phyloP scores from a whole-genome alignment of 441 rosid species.

The Erodium trifolium region DNA sequence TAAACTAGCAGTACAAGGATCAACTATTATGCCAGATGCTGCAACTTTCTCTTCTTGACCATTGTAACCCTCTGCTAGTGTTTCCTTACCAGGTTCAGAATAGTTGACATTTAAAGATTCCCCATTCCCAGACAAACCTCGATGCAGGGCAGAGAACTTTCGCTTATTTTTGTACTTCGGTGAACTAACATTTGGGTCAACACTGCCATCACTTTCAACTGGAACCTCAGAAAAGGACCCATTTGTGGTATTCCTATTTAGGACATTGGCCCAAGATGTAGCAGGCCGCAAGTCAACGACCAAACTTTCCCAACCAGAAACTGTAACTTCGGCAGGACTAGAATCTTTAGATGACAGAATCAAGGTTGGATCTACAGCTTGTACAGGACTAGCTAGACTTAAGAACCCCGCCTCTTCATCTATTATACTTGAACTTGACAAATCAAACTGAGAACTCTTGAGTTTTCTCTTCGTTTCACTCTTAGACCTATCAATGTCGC shows the following conservation, averaged over 20 bases:
- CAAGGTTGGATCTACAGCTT: constrained; percentile 29
- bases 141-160: constrained; percentile 25
- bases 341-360: constrained; percentile 24
- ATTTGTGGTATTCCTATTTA: constrained; percentile 8
- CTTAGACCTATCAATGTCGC: constrained; percentile 19
- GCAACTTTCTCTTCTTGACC: constrained; percentile 25
- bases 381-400: constrained; percentile 22
- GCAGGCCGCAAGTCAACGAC: constrained; percentile 28
- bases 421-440: constrained; percentile 20
- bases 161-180: constrained; percentile 28
- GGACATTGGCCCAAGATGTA: constrained; percentile 23
- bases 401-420: constrained; percentile 20
- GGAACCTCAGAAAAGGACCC: constrained; percentile 25
- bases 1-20: constrained; percentile 20
- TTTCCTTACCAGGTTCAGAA: constrained; percentile 22
- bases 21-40: constrained; percentile 21
- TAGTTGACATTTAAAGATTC: constrained; percentile 23
- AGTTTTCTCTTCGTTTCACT: constrained; percentile 14
- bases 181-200: constrained; percentile 11
- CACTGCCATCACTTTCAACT: background rate
- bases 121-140: constrained; percentile 31
- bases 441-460: constrained; percentile 22
- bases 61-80: constrained; percentile 22
- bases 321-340: constrained; percentile 21
- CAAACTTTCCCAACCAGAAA: constrained; percentile 12